phyloP scores from a whole-genome alignment of 2,329 filamentous ascomycete genomes.

The Cercospora sp. region DNA sequence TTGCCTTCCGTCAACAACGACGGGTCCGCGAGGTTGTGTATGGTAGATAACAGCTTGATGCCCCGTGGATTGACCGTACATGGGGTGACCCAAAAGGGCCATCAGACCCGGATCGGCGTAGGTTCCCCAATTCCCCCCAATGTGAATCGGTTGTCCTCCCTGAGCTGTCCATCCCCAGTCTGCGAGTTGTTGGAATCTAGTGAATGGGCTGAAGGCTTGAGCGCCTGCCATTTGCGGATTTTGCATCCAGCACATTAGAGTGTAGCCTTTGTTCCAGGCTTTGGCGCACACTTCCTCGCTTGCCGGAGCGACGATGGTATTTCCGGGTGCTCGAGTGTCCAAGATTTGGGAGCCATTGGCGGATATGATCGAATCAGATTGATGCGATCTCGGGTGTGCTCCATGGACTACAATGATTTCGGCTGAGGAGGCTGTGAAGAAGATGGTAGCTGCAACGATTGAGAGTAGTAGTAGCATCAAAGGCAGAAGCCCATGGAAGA shows the following conservation, averaged over 20 bases:
- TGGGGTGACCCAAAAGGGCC: not conserved
- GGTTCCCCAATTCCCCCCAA: not conserved
- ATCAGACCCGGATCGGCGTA: not conserved
- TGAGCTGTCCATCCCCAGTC: slow-evolving; percentile 13
- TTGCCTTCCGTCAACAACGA: not conserved
- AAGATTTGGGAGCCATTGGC: not conserved
- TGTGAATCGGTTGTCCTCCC: not conserved
- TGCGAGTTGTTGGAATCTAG: slow-evolving; percentile 2
- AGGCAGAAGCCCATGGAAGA: not conserved
- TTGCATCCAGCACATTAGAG: slow-evolving; percentile 17
- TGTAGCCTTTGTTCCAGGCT: slow-evolving; percentile 11
- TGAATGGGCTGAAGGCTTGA: slow-evolving; percentile 8
- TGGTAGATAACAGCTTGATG: not conserved
- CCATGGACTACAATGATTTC: not conserved
- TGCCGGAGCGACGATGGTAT: not conserved
- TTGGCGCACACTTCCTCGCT: not conserved
- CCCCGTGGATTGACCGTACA: not conserved
- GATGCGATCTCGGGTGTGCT: not conserved
- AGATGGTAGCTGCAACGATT: not conserved
- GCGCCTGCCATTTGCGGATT: slow-evolving; percentile 11
- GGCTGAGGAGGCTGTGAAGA: not conserved
- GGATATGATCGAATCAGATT: not conserved
- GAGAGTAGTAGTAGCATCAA: not conserved
- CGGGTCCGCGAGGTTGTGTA: not conserved
- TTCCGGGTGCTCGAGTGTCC: not conserved